Evolutionary conservation across 495 filamentous ascomycete species (phyloP).

Genomic region (Lophiotrema nucula): DNA sequence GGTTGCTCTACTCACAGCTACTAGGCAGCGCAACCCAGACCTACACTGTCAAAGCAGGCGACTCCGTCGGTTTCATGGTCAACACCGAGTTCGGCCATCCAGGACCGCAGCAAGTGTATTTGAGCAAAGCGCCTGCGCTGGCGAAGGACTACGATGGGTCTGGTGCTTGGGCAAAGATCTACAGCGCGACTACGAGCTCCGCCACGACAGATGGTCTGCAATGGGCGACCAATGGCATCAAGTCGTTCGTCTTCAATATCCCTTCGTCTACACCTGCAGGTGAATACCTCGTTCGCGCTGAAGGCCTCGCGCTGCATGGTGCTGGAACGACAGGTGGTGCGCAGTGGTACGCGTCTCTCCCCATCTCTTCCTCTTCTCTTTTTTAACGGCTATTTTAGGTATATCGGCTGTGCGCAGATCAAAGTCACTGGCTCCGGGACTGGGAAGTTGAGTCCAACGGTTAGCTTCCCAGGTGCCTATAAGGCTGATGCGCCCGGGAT

Average conservation of each 20-base stretch:
- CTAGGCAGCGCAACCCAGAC: too few relatives aligned
- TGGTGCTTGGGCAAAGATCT: constrained; percentile 39
- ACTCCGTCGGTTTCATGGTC: constrained; percentile 6
- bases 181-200: background rate
- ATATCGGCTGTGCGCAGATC: constrained; percentile 33
- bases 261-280: constrained; percentile 53
- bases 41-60: constrained; percentile 7
- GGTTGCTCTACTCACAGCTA: too few relatives aligned
- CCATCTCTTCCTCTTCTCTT: too few relatives aligned
- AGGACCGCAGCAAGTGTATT: constrained; percentile 14
- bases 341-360: too few relatives aligned
- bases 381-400: too few relatives aligned
- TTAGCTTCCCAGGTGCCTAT: constrained; percentile 24
- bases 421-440: constrained; percentile 26
- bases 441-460: constrained; percentile 9
- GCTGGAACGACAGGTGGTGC: constrained; percentile 23
- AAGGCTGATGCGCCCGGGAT: constrained; percentile 18
- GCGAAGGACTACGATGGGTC: constrained; percentile 36
- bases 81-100: constrained; percentile 4
- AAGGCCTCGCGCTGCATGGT: constrained; percentile 55
- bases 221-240: constrained; percentile 6
- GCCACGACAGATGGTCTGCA: background rate
- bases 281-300: constrained; percentile 62
- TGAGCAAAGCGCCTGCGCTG: constrained; percentile 36
- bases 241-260: constrained; percentile 45